Base-by-base conservation (phyloP, 495 filamentous ascomycete genomes). In the Annulohypoxylon maeteangense region DNA sequence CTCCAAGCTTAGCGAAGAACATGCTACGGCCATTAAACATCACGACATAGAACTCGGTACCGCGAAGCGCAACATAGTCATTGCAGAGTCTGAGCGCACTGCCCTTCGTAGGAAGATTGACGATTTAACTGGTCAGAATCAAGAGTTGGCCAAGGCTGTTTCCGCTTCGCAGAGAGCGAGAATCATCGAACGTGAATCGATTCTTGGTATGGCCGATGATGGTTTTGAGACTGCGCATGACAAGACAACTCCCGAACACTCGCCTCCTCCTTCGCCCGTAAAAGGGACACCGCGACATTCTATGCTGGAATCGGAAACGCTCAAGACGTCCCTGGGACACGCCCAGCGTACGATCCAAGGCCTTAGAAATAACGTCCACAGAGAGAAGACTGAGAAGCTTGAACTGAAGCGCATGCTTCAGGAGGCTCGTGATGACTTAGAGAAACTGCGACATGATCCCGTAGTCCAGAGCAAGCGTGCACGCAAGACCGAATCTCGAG, bases 301-400 rank as follows among this genome's bases (percentile, higher is more conserved):
- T 31, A 89, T 91, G 74, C 84, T 99, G 2, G 96, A 99, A 78
- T 91, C 94, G 0, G 95, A 99, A 80, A 99, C 95, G 2, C 79
- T 98, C 58, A 95, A 93, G 81, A 97, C 93, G 53, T 97, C 93
- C 18, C 84, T 98, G 31, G 91, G 94, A 62, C 95, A 98, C 80
- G 95, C 95, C 36, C 95, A 98, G 75, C 88, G 93, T 50, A 96
- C 97, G 87, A 97, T 99, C 58, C 93, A 98, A 76, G 95, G 93
- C 65, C 85, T 98, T 34, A 93, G 97, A 81, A 92, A 89, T 78
- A 97, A 93, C 70, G 92, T 98, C 56, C 93, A 98, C 77, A 91
- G 95, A 25, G 95, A 99, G 80, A 99, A 97, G 86, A 96, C 95
- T 0, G 95, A 99, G 78, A 99, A 97, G 83, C 87, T 97, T 22